Evolutionary conservation across 2,329 filamentous ascomycete species (phyloP), one percentile per base, ranked within the genome.

Genomic region (Alternaria consortialis): DNA sequence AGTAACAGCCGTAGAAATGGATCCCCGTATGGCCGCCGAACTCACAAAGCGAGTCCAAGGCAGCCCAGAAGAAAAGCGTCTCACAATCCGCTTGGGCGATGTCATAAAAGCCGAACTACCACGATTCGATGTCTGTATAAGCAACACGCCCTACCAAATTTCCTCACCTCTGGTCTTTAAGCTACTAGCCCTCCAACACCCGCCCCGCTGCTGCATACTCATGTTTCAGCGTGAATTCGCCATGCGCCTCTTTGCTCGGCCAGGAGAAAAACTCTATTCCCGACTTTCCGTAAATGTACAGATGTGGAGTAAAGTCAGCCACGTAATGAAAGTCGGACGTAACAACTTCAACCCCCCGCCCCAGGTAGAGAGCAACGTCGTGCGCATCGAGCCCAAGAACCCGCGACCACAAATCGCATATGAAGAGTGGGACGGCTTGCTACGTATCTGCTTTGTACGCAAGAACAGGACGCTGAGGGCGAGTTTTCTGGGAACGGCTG

Each of bases 181-280:
- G 80, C 88, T 98, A 47, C 87, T 98, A 53, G 87, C 91, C 29
- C 88, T 94, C 65, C 88, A 88, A 5, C 93, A 93, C 43, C 90
- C 93, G 0, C 95, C 95, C 0, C 84, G 94, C 34, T 89, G 88
- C 62, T 94, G 91, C 70, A 88, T 98, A 66, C 92, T 98, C 81
- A 97, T 97, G 93, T 95, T 97, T 74, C 94, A 98, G 83, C 89
- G 93, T 74, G 94, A 98, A 81, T 97, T 97, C 74, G 94, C 94
- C 17, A 89, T 97, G 78, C 88, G 94, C 39, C 84, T 98, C 36
- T 94, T 96, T 58, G 95, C 95, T 13, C 90, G 90, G 44, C 92
- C 94, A 0, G 92, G 92, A 8, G 94, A 97, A 75, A 87, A 93
- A 54, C 87, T 98, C 8, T 98, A 97, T 83, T 93, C 90, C 67